Percentiles rank a stretch among this genome's conserved stretches.
phyloP scores from a whole-genome alignment of 768 basidiomycete genomes.

The Tylopilus felleus region DNA sequence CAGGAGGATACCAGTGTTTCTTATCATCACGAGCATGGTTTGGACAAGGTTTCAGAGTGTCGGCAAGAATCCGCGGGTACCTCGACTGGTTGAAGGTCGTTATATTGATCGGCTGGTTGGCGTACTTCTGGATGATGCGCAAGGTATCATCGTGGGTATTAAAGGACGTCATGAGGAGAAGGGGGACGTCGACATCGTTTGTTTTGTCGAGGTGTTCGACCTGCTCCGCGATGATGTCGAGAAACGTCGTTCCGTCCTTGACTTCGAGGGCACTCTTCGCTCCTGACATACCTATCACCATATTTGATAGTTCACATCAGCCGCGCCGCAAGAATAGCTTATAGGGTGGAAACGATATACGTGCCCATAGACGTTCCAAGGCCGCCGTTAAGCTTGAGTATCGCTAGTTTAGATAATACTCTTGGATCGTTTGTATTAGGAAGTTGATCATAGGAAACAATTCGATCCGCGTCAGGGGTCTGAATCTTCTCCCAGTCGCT shows the following conservation, averaged over 20 bases:
- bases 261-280: slow-evolving; percentile 95
- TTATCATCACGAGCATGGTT: slow-evolving; percentile 79
- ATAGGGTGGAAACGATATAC: slow-evolving; percentile 20
- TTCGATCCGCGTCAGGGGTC: slow-evolving; percentile 80
- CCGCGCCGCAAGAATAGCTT: neutral
- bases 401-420: slow-evolving; percentile 88
- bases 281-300: slow-evolving; percentile 62
- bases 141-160: slow-evolving; percentile 97
- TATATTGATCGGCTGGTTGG: slow-evolving; percentile 91
- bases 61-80: slow-evolving; percentile 90
- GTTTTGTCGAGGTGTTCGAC: slow-evolving; percentile 93
- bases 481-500: slow-evolving; percentile 91
- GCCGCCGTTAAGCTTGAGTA: slow-evolving; percentile 94
- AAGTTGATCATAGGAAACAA: slow-evolving; percentile 77
- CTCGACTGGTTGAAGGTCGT: slow-evolving; percentile 91
- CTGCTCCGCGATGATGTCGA: slow-evolving; percentile 90
- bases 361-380: slow-evolving; percentile 86
- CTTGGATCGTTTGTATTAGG: slow-evolving; percentile 53
- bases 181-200: slow-evolving; percentile 84
- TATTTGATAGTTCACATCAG: neutral
- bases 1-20: slow-evolving; percentile 93
- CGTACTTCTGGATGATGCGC: slow-evolving; percentile 95
- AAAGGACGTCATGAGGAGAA: slow-evolving; percentile 98
- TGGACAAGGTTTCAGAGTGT: slow-evolving; percentile 82
- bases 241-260: slow-evolving; percentile 97